Evolutionary conservation across 768 basidiomycete genomes (phyloP), one percentile per base, ranked within the genome.

Genomic region (Trametes villosa): DNA sequence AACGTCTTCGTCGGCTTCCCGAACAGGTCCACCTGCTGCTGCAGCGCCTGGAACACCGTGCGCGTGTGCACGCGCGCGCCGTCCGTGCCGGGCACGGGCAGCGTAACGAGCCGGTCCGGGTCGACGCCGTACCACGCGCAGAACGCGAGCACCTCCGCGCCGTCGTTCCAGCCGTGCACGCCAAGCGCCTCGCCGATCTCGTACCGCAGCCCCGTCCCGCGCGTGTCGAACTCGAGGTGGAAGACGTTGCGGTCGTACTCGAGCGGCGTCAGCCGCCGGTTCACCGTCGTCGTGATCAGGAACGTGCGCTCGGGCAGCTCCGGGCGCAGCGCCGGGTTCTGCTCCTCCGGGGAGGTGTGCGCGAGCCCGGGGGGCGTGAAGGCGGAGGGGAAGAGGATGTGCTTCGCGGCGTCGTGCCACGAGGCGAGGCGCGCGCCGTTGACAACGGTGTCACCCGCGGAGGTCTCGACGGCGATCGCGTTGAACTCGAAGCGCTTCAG

Each of bases 191-290:
- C 97, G 57, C 97, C 97, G 57, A 98, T 94, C 34, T 86, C 87
- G 74, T 99, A 99, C 76, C 90, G 94, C 63, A 99, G 82, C 9
- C 95, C 95, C 24, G 97, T 99, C 31, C 92, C 92, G 27, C 84
- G 78, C 3, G 92, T 94, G 72, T 95, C 87, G 71, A 99, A 96
- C 78, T 98, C 97, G 66, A 99, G 83, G 77, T 99, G 97, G 82
- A 98, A 98, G 31, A 99, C 95, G 75, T 99, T 98, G 67, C 97
- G 92, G 75, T 98, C 91, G 76, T 99, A 99, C 63, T 96, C 94
- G 66, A 86, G 75, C 31, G 97, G 97, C 1, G 97, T 98, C 48
- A 99, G 85, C 31, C 97, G 92, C 44, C 88, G 87, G 78, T 98
- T 98, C 74, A 97, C 95, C 7, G 88, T 86, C 74, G 94, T 96